Base-by-base conservation (phyloP, 2,329 filamentous ascomycete genomes). In the Penicillium sp. region DNA sequence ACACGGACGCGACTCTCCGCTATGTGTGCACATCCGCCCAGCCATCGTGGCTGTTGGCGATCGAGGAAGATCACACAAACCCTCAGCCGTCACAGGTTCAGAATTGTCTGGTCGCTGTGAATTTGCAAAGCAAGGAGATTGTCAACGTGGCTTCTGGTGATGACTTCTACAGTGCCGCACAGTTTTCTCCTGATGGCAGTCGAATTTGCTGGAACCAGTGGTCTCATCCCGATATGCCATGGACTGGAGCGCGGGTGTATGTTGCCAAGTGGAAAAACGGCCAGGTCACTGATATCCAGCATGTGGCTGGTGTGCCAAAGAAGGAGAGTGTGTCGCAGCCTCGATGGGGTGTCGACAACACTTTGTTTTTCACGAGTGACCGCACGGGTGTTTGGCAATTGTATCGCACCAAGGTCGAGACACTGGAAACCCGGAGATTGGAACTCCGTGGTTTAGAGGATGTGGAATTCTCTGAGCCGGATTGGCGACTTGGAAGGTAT, bases 221-320 rank as follows among this genome's bases (percentile, higher is more conserved):
- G 81, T 68, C 78, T 22, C 79, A 82, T 54, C 81, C 80, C 0
- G 71, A 79, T 38, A 74, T 83, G 66, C 78, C 79, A 0, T 83
- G 81, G 68, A 75, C 75, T 6, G 74, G 74, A 2, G 74, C 73
- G 1, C 71, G 75, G 50, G 60, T 83, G 4, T 77, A 73, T 61
- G 63, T 72, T 45, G 79, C 75, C 1, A 70, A 74, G 4, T 82
- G 78, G 72, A 46, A 67, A 1, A 62, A 69, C 31, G 72, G 68
- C 0, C 61, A 65, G 5, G 54, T 78, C 10, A 59, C 49, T 32
- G 34, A 47, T 4, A 18, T 47, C 14, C 27, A 24, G 10, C 49
- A 14, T 22, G 27, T 83, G 9, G 73, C 77, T 10, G 80, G 80
- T 0, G 61, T 67, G 13, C 50, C 62, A 0, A 59, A 71, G 4